phyloP scores from a whole-genome alignment of 495 filamentous ascomycete genomes.

The Rhypophila decipiens region DNA sequence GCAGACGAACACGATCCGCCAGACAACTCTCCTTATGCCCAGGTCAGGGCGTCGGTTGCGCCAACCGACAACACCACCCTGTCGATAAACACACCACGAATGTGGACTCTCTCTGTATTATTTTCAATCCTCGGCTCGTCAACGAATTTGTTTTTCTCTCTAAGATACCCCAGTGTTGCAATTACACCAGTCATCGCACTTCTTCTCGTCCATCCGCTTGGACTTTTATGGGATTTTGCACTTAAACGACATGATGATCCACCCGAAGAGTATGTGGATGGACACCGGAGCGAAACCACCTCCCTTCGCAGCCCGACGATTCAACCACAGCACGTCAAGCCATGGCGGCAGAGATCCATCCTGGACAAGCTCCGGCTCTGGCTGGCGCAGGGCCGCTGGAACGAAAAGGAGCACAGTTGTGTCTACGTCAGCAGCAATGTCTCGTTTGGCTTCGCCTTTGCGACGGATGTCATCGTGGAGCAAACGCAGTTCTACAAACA shows the following conservation, averaged over 20 bases:
- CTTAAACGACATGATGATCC: slow-evolving; percentile 60
- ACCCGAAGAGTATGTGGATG: slow-evolving; percentile 52
- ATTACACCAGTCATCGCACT: slow-evolving; percentile 82
- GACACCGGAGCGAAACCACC: slow-evolving; percentile 27
- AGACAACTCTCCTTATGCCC: slow-evolving; percentile 61
- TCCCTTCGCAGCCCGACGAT: slow-evolving; percentile 8
- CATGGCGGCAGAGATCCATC: slow-evolving; percentile 19
- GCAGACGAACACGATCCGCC: slow-evolving; percentile 42
- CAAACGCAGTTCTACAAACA: slow-evolving; percentile 85
- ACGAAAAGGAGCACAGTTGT: slow-evolving; percentile 80
- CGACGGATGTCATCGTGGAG: slow-evolving; percentile 79
- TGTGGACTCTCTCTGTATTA: slow-evolving; percentile 73
- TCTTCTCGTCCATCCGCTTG: slow-evolving; percentile 73
- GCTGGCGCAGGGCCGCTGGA: slow-evolving; percentile 76
- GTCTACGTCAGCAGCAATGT: slow-evolving; percentile 87
- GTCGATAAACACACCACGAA: slow-evolving; percentile 80
- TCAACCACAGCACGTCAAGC: slow-evolving; percentile 9
- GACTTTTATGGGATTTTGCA: slow-evolving; percentile 66
- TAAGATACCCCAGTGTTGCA: slow-evolving; percentile 79
- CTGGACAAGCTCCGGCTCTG: slow-evolving; percentile 53
- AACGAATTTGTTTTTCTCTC: slow-evolving; percentile 76
- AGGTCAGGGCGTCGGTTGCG: slow-evolving; percentile 72
- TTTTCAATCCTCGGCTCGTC: slow-evolving; percentile 76
- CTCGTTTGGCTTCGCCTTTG: slow-evolving; percentile 85
- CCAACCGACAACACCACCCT: slow-evolving; percentile 64